phyloP scores from a whole-genome alignment of 805 yeast species.

The Saccharomyces eubayanus region DNA sequence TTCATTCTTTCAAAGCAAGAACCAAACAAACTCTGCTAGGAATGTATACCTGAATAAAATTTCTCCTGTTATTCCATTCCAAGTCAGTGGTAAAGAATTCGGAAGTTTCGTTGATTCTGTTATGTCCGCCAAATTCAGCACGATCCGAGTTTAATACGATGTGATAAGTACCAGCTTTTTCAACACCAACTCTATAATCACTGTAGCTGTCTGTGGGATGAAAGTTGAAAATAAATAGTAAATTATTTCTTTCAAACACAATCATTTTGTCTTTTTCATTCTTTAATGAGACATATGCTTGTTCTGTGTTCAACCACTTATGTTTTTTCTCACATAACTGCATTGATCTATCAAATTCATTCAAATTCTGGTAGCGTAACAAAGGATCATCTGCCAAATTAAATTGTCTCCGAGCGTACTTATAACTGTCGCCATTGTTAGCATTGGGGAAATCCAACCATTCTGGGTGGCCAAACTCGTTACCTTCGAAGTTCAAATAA shows the following conservation, averaged over 20 bases:
- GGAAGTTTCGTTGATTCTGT: constrained; percentile 49
- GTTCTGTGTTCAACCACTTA: constrained; percentile 64
- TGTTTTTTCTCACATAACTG: constrained; percentile 63
- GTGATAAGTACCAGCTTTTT: constrained; percentile 64
- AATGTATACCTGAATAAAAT: constrained; percentile 67
- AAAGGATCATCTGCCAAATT: constrained; percentile 73
- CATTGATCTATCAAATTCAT: constrained; percentile 79
- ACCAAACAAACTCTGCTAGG: constrained; percentile 72
- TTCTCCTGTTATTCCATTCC: constrained; percentile 71
- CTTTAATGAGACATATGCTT: constrained; percentile 80
- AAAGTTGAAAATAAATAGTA: constrained; percentile 81
- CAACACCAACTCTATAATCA: constrained; percentile 88
- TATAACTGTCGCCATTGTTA: constrained; percentile 82
- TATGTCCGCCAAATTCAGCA: constrained; percentile 71
- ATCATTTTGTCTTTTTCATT: constrained; percentile 83
- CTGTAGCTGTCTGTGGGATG: constrained; percentile 76
- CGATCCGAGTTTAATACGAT: constrained; percentile 71
- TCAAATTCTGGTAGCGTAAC: constrained; percentile 69
- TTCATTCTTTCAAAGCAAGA: constrained; percentile 35
- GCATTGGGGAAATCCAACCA: constrained; percentile 96
- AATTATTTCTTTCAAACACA: constrained; percentile 80
- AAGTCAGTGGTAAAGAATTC: constrained; percentile 64
- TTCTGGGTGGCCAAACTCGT: constrained; percentile 98
- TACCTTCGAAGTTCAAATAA: constrained; percentile 91
- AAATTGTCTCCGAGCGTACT: constrained; percentile 93